phyloP scores from a whole-genome alignment of 2,329 filamentous ascomycete genomes.

The Fusarium gaditjirri region DNA sequence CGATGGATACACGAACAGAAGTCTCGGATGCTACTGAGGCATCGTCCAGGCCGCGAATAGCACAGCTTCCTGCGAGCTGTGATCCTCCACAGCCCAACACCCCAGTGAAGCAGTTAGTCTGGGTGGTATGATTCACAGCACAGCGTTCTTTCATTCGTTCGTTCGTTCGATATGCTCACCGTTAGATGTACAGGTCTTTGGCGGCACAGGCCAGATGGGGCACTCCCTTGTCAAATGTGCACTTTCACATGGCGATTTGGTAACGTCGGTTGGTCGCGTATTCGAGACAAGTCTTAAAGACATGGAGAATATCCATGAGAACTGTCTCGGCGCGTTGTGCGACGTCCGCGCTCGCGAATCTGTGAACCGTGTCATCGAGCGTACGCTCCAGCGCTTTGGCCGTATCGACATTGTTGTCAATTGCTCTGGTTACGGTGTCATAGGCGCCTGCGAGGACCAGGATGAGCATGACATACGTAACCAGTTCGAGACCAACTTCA shows the following conservation, averaged over 20 bases:
- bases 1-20: constrained; percentile 44
- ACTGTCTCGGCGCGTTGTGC: constrained; percentile 84
- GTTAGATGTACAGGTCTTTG: constrained; percentile 74
- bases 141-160: neutral
- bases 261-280: constrained; percentile 85
- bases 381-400: constrained; percentile 78
- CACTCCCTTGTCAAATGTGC: constrained; percentile 87
- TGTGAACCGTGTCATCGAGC: constrained; percentile 76
- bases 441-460: constrained; percentile 95
- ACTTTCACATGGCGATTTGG: constrained; percentile 82
- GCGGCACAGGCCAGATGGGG: constrained; percentile 97
- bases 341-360: constrained; percentile 87
- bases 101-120: constrained; percentile 80
- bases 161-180: constrained; percentile 5
- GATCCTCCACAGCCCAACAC: constrained; percentile 81
- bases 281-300: constrained; percentile 78
- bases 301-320: constrained; percentile 77
- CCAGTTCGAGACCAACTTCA: constrained; percentile 98
- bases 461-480: constrained; percentile 94
- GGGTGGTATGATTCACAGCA: constrained; percentile 71
- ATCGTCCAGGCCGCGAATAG: constrained; percentile 44
- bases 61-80: constrained; percentile 82
- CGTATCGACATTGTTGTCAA: constrained; percentile 91
- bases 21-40: constrained; percentile 42
- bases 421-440: constrained; percentile 94